Evolutionary conservation across 257 asterid species (phyloP).

Genomic region (Ligustrum vulgare): DNA sequence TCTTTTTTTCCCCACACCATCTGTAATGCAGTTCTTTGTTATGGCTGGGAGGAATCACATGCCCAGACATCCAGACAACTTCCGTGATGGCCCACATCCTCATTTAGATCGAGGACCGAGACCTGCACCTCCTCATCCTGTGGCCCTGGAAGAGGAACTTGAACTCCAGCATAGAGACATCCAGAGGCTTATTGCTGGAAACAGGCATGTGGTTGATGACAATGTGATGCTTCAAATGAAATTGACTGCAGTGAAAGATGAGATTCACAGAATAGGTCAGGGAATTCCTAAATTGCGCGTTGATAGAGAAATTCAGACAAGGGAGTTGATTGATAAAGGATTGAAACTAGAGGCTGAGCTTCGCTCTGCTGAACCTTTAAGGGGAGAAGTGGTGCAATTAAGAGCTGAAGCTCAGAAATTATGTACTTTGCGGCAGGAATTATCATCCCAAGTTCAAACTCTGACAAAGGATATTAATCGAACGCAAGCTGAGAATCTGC

Average conservation of each 20-base stretch:
- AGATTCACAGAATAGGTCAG: constrained; percentile 68
- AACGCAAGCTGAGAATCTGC: constrained; percentile 63
- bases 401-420: constrained; percentile 73
- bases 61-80: constrained; percentile 53
- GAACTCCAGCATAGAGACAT: constrained; percentile 82
- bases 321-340: constrained; percentile 76
- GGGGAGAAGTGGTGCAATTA: constrained; percentile 59
- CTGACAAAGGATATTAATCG: constrained; percentile 65
- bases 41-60: constrained; percentile 82
- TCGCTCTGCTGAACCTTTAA: constrained; percentile 57
- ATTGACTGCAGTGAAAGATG: constrained; percentile 72
- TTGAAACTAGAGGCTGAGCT: constrained; percentile 81
- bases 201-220: constrained; percentile 71
- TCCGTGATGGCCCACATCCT: constrained; percentile 50
- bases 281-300: constrained; percentile 63
- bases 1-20: no score
- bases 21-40: constrained; percentile 19
- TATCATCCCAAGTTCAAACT: constrained; percentile 57
- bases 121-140: constrained; percentile 64
- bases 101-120: constrained; percentile 47
- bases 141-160: constrained; percentile 71
- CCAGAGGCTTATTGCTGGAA: constrained; percentile 63
- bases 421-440: constrained; percentile 50
- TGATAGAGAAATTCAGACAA: constrained; percentile 68
- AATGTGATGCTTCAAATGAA: constrained; percentile 87